These are phyloP conservation scores for Zostera marina DNA, from an alignment of 116 monocot species.

Conservation along the genomic window DNA sequence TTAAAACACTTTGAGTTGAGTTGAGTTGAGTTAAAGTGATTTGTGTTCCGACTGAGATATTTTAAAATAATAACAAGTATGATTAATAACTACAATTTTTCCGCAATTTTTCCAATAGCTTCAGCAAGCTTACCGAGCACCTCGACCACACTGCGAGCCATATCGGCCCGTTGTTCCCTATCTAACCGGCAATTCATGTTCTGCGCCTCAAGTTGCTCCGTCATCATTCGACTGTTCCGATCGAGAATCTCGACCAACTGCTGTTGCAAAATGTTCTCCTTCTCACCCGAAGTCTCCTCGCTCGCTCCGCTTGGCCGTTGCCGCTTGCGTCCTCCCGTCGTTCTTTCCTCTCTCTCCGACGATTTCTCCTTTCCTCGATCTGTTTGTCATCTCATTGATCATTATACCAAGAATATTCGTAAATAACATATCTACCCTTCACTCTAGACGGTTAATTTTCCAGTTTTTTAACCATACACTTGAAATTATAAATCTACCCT, in stretches of 20 bases:
- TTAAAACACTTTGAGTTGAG: too few relatives aligned
- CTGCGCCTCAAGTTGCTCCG: constrained; percentile 66
- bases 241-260: constrained; percentile 57
- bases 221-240: constrained; percentile 57
- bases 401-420: neutral
- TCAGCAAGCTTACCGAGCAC: constrained; percentile 80
- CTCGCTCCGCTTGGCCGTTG: constrained; percentile 19
- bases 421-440: too few relatives aligned
- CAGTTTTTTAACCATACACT: neutral
- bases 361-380: constrained; percentile 33
- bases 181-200: constrained; percentile 65
- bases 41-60: neutral
- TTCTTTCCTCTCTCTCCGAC: constrained; percentile 11
- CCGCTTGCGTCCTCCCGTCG: constrained; percentile 7
- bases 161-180: constrained; percentile 73
- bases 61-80: too few relatives aligned
- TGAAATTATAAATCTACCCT: neutral
- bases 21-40: too few relatives aligned
- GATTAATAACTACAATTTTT: constrained; percentile 92
- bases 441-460: too few relatives aligned
- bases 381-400: constrained; percentile 1
- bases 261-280: constrained; percentile 20
- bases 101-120: constrained; percentile 85
- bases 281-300: constrained; percentile 25
- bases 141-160: constrained; percentile 32